Conservation (phyloP, 2,329 filamentous ascomycete genomes). For the Endoconidiophora polonica region DNA sequence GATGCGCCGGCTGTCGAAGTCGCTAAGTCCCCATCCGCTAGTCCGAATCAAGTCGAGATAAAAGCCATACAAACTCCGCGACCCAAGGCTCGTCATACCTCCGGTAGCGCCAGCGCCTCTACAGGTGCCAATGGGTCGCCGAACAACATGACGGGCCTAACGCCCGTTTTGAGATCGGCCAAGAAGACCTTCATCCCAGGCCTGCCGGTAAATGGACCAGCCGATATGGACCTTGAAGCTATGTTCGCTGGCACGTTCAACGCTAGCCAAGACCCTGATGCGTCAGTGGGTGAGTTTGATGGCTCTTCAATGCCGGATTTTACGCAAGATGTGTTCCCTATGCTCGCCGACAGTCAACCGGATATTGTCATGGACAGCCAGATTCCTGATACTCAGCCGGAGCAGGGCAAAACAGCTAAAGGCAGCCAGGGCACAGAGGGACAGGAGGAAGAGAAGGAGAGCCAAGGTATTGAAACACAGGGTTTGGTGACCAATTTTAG, state of each 20-base stretch:
- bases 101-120: constrained; percentile 25
- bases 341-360: constrained; percentile 20
- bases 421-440: constrained; percentile 15
- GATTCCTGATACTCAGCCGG: constrained; percentile 21
- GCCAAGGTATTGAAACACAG: constrained; percentile 17
- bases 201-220: constrained; percentile 41
- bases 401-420: not conserved
- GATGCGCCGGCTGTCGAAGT: constrained; percentile 17
- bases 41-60: not conserved
- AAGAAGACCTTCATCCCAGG: constrained; percentile 56
- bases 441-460: constrained; percentile 19
- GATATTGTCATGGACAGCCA: constrained; percentile 34
- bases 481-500: constrained; percentile 9
- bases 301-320: constrained; percentile 10
- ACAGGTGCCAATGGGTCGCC: constrained; percentile 20
- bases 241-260: constrained; percentile 86
- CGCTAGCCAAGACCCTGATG: constrained; percentile 31
- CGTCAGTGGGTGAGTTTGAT: constrained; percentile 16
- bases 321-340: constrained; percentile 14
- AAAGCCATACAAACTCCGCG: constrained; percentile 29
- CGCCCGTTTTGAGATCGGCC: constrained; percentile 49
- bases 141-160: constrained; percentile 37
- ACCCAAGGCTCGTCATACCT: constrained; percentile 23
- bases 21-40: constrained; percentile 20
- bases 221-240: constrained; percentile 64